Evolutionary conservation across 108 stramenopile genomes (phyloP).

Genomic region (Pseudonitzschia pungens): DNA sequence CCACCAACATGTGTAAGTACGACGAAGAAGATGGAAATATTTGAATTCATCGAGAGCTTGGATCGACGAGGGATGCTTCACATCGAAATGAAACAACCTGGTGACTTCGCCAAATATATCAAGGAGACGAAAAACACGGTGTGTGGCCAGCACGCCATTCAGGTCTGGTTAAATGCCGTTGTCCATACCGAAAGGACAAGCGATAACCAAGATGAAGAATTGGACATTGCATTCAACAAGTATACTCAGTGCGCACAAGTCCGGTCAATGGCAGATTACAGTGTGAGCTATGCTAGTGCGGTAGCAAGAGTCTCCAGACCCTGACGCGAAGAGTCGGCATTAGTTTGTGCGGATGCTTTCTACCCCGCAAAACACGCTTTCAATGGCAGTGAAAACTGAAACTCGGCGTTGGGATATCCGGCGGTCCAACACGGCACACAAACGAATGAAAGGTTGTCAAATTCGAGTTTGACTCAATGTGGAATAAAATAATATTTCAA

Average conservation of each 20-base stretch:
- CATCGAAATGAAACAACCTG: slow-evolving; percentile 73
- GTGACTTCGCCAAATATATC: slow-evolving; percentile 84
- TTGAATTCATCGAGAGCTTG: slow-evolving; percentile 60
- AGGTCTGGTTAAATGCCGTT: slow-evolving; percentile 72
- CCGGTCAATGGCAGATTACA: slow-evolving; percentile 51
- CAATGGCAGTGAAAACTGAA: too few relatives aligned
- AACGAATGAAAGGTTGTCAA: too few relatives aligned
- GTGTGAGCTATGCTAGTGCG: slow-evolving; percentile 89
- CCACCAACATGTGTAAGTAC: not conserved
- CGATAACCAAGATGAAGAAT: slow-evolving; percentile 16
- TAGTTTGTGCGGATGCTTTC: too few relatives aligned
- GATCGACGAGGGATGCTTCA: slow-evolving; percentile 78
- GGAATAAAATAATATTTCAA: too few relatives aligned
- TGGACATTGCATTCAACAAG: slow-evolving; percentile 74
- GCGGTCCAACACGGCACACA: too few relatives aligned
- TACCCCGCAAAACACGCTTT: too few relatives aligned
- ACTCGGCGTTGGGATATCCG: too few relatives aligned
- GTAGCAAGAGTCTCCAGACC: slow-evolving; percentile 32
- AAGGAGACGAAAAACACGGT: slow-evolving; percentile 77
- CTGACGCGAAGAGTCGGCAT: not conserved
- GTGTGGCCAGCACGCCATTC: slow-evolving; percentile 83
- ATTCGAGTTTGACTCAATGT: too few relatives aligned
- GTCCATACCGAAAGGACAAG: slow-evolving; percentile 9
- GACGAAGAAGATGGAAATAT: slow-evolving; percentile 31
- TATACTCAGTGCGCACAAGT: slow-evolving; percentile 75